Evolutionary conservation across 305 asterid species (phyloP).

Genomic region (Nicotiana rustica): DNA sequence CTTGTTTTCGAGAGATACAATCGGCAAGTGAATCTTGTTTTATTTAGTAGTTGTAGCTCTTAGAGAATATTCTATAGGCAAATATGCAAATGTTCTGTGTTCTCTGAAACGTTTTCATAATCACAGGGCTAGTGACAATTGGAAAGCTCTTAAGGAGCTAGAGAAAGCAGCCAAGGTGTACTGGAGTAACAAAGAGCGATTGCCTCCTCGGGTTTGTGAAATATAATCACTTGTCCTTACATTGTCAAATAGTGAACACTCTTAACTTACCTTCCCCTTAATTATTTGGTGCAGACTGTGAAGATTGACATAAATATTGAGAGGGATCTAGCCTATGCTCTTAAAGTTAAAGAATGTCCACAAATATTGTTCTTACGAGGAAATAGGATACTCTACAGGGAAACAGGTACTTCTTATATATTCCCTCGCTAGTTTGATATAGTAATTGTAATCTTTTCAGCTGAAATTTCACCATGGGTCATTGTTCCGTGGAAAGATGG

Average conservation of each 20-base stretch:
- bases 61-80: not conserved
- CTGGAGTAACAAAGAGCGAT: constrained; percentile 86
- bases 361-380: constrained; percentile 88
- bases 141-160: constrained; percentile 89
- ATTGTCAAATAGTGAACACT: not conserved
- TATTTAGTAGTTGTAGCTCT: constrained; percentile 20
- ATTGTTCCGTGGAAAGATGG: not conserved
- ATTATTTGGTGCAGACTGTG: constrained; percentile 67
- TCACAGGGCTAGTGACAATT: constrained; percentile 88
- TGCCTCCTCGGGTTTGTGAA: constrained; percentile 95
- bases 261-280: not conserved
- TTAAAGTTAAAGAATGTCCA: constrained; percentile 88
- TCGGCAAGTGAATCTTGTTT: constrained; percentile 52
- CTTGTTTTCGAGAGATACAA: constrained; percentile 93
- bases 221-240: not conserved
- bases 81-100: not conserved
- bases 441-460: not conserved
- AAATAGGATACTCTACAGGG: constrained; percentile 77
- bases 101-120: constrained; percentile 9
- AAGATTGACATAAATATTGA: constrained; percentile 92
- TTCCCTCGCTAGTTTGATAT: constrained; percentile 3
- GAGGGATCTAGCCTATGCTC: constrained; percentile 93
- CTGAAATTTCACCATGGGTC: not conserved
- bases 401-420: constrained; percentile 57
- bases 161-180: constrained; percentile 90